Base-by-base conservation (phyloP, 345 rosid genomes). In the Citrus sp. region DNA sequence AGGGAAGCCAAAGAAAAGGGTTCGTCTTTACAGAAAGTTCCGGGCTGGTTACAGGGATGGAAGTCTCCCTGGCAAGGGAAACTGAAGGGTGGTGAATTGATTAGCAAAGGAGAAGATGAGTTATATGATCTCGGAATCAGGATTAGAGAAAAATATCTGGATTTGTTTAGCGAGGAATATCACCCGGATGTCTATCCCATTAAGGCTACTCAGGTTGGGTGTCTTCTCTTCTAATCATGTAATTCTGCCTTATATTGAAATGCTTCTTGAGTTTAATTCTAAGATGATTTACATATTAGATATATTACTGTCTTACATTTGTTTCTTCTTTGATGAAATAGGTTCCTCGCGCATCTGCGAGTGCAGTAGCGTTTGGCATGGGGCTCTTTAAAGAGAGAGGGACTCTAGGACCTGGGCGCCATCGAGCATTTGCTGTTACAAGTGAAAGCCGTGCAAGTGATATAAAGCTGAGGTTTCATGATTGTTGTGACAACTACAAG, bases 341-440 rank as follows among this genome's bases (percentile, higher is more conserved):
- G 99, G 86, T 96, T 86, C 97, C 97, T 79, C 88, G 95, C 74
- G 97, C 98, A 63, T 90, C 99, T 76, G 95, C 99, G 27, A 92
- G 98, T 87, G 98, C 98, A 65, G 95, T 96, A 82, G 98, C 99
- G 14, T 96, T 94, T 88, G 99, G 99, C 78, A 89, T 94, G 91
- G 98, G 99, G 38, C 87, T 94, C n/a, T 91, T 96, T 73, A 89
- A 87, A 7, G 94, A 78, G 80, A 94, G 78, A 82, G 99, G 98
- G 81, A 81, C 80, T 80, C 90, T 96, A 40, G 98, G 99, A 78
- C 95, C 88, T 18, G 99, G 90, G 35, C 82, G 82, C 25, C 89
- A 94, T 75, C 89, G 90, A 80, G 98, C 98, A 67, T 92, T 96
- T 61, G 87, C 98, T 74, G 95, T 96, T 85, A 87, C 86, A 35